Conservation (phyloP, 352 stramenopile genomes). For the Phytophthora constricta region DNA sequence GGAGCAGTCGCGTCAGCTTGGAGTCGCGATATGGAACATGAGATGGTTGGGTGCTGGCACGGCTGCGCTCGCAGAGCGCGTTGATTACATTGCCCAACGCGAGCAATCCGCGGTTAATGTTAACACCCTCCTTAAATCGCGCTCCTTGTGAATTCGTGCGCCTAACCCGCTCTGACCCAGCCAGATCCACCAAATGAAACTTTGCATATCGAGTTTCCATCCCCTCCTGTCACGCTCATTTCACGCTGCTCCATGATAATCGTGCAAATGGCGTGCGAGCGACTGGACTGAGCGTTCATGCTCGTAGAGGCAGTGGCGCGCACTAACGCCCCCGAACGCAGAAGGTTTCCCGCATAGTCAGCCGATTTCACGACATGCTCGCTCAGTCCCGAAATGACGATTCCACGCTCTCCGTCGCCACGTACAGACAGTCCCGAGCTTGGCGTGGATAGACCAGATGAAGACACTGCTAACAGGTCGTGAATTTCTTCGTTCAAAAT, state of each 20-base stretch:
- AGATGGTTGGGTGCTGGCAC: slow-evolving; percentile 33
- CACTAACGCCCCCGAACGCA: slow-evolving; percentile 51
- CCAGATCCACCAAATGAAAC: slow-evolving; percentile 96
- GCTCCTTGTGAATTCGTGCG: slow-evolving; percentile 86
- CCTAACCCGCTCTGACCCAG: slow-evolving; percentile 93
- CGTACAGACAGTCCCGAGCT: slow-evolving; percentile 70
- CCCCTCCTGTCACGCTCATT: slow-evolving; percentile 25
- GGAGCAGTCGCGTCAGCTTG: slow-evolving; percentile 91
- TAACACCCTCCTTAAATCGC: slow-evolving; percentile 92
- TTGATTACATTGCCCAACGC: slow-evolving; percentile 96
- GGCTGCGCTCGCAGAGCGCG: slow-evolving; percentile 87
- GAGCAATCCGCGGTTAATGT: slow-evolving; percentile 96
- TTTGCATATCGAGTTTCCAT: slow-evolving; percentile 73
- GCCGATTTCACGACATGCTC: slow-evolving; percentile 73
- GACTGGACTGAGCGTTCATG: slow-evolving; percentile 83
- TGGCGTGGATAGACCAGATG: slow-evolving; percentile 9
- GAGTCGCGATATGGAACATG: slow-evolving; percentile 92
- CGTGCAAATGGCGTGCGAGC: slow-evolving; percentile 92
- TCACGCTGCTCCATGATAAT: slow-evolving; percentile 81
- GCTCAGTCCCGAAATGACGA: slow-evolving; percentile 87
- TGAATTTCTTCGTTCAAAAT: slow-evolving; percentile 98
- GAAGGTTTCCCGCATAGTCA: slow-evolving; percentile 48
- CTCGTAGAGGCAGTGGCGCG: slow-evolving; percentile 71
- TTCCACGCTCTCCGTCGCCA: slow-evolving; percentile 90
- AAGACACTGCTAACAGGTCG: slow-evolving; percentile 85